Evolutionary conservation across 2,329 filamentous ascomycete species (phyloP).

Genomic region (Volutella citrinella): DNA sequence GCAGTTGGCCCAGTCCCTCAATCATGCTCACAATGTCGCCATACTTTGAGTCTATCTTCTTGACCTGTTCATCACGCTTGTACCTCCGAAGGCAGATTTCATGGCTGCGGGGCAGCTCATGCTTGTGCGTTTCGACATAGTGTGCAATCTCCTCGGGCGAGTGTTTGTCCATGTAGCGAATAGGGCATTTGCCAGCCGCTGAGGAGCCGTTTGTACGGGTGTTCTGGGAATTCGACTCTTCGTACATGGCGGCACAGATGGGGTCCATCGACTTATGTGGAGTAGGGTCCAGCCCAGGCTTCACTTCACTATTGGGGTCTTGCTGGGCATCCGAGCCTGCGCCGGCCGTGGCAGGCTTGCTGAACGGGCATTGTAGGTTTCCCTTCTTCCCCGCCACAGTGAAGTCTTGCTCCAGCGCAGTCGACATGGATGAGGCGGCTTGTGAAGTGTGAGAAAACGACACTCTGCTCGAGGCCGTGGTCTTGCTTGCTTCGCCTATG

Average conservation of each 20-base stretch:
- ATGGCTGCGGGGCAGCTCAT: constrained; percentile 90
- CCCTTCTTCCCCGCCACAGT: constrained; percentile 82
- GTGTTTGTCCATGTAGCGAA: constrained; percentile 88
- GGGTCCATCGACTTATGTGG: constrained; percentile 54
- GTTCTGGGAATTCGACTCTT: constrained; percentile 54
- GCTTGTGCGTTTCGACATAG: constrained; percentile 94
- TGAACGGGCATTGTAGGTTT: constrained; percentile 78
- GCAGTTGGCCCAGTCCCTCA: constrained; percentile 79
- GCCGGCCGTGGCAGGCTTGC: constrained; percentile 37
- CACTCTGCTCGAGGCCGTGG: constrained; percentile 47
- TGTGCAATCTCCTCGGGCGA: constrained; percentile 89
- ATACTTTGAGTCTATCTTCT: constrained; percentile 90
- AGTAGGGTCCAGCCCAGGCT: constrained; percentile 36
- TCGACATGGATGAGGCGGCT: constrained; percentile 57
- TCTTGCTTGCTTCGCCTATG: constrained; percentile 49
- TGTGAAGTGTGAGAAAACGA: constrained; percentile 43
- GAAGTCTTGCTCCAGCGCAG: constrained; percentile 81
- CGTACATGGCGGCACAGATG: constrained; percentile 62
- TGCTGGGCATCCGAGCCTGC: constrained; percentile 24
- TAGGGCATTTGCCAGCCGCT: constrained; percentile 76
- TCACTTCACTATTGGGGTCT: too few species aligned
- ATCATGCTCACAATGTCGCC: constrained; percentile 93
- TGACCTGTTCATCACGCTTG: constrained; percentile 82
- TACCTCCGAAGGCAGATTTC: constrained; percentile 89
- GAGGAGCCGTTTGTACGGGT: constrained; percentile 48